These are phyloP conservation scores for Biscogniauxia sp. DNA, from an alignment of 2,329 filamentous ascomycete genomes.

Conservation along the genomic window DNA sequence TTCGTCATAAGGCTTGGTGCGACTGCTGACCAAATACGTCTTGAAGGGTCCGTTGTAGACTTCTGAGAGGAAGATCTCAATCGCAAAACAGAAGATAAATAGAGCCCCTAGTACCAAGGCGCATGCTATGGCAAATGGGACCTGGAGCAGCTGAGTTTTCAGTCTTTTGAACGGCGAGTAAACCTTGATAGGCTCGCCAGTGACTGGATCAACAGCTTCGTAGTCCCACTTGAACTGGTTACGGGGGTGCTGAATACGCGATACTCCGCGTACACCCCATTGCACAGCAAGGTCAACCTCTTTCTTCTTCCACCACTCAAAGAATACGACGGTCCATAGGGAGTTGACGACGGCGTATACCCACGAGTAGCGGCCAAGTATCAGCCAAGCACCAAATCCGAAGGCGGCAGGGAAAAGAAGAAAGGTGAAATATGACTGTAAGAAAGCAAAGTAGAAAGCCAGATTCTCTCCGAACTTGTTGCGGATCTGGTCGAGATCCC, in stretches of 20 bases:
- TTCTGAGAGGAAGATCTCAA: slow-evolving; percentile 95
- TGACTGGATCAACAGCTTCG: slow-evolving; percentile 74
- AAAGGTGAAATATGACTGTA: slow-evolving; percentile 86
- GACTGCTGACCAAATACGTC: slow-evolving; percentile 65
- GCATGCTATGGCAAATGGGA: slow-evolving; percentile 80
- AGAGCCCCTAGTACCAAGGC: slow-evolving; percentile 71
- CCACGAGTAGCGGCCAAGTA: slow-evolving; percentile 82
- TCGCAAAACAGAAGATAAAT: slow-evolving; percentile 82
- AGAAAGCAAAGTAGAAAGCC: slow-evolving; percentile 93
- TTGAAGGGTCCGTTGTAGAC: slow-evolving; percentile 90
- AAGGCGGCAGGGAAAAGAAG: slow-evolving; percentile 78
- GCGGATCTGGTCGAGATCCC: slow-evolving; percentile 71
- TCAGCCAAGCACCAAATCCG: slow-evolving; percentile 73
- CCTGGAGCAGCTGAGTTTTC: slow-evolving; percentile 72
- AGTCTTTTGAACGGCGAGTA: slow-evolving; percentile 77
- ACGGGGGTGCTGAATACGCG: slow-evolving; percentile 73
- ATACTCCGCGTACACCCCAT: slow-evolving; percentile 87
- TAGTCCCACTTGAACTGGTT: slow-evolving; percentile 78
- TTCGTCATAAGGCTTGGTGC: background rate
- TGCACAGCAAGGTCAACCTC: slow-evolving; percentile 81
- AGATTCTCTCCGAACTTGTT: slow-evolving; percentile 79
- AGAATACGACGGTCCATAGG: slow-evolving; percentile 85
- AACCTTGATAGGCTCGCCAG: slow-evolving; percentile 72
- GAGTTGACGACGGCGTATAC: slow-evolving; percentile 75
- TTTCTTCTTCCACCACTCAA: slow-evolving; percentile 95